These are phyloP conservation scores for Bacterosira constricta DNA, from an alignment of 108 stramenopile species.

Conservation along the genomic window DNA sequence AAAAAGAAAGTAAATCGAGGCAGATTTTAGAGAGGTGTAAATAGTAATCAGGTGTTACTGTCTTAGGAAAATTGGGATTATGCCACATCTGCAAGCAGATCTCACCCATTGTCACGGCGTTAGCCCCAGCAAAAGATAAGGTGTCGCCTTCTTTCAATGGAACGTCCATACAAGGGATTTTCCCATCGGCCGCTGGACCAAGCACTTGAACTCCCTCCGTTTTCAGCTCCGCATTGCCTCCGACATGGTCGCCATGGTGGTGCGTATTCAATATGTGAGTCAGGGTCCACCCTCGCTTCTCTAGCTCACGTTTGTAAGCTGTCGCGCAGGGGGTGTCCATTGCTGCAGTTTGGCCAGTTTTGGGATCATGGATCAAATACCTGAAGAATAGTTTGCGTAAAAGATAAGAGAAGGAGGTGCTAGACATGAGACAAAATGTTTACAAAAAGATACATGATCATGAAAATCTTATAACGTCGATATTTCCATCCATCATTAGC, in stretches of 20 bases:
- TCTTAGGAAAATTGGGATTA: no score
- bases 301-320: constrained; percentile 59
- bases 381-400: constrained; percentile 13
- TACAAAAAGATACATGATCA: not conserved
- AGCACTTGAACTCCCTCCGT: constrained; percentile 52
- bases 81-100: not conserved
- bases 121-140: constrained; percentile 56
- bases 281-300: constrained; percentile 68
- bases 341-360: constrained; percentile 76
- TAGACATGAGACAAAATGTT: not conserved
- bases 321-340: constrained; percentile 79
- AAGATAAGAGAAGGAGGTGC: not conserved
- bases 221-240: constrained; percentile 74
- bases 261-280: constrained; percentile 85
- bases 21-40: no score
- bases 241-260: constrained; percentile 79
- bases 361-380: constrained; percentile 71
- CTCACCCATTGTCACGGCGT: constrained; percentile 62
- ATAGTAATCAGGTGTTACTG: no score
- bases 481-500: constrained; percentile 29
- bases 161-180: constrained; percentile 72
- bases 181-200: constrained; percentile 65
- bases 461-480: not conserved
- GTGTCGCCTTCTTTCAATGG: constrained; percentile 59
- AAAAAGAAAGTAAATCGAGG: not conserved